These are phyloP conservation scores for Lithohypha guttulata DNA, from an alignment of 2,329 filamentous ascomycete species.

Conservation along the genomic window DNA sequence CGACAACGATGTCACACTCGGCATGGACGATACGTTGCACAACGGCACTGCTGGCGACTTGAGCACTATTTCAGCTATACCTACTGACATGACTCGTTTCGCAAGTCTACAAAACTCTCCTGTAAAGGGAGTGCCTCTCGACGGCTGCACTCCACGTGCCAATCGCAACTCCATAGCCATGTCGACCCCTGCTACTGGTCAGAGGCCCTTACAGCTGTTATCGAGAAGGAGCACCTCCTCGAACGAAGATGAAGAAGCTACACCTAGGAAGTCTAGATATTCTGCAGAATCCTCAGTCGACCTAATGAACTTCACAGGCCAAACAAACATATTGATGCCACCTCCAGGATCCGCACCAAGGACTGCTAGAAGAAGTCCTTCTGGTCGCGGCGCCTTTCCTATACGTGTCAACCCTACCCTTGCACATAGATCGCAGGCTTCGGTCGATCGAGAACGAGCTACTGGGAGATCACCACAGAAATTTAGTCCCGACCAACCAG, in stretches of 20 bases:
- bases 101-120: slow-evolving; percentile 60
- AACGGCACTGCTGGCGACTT: slow-evolving; percentile 43
- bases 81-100: slow-evolving; percentile 69
- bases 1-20: slow-evolving; percentile 18
- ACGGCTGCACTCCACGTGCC: slow-evolving; percentile 35
- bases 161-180: slow-evolving; percentile 22
- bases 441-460: slow-evolving; percentile 21
- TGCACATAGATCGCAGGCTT: slow-evolving; percentile 21
- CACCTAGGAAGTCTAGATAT: slow-evolving; percentile 40
- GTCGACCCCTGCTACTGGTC: slow-evolving; percentile 41
- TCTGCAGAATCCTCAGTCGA: slow-evolving; percentile 54
- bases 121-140: slow-evolving; percentile 36
- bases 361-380: slow-evolving; percentile 28
- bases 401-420: slow-evolving; percentile 21
- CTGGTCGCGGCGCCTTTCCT: slow-evolving; percentile 26
- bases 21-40: slow-evolving; percentile 22
- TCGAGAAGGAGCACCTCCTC: slow-evolving; percentile 24
- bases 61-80: slow-evolving; percentile 80
- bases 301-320: slow-evolving; percentile 80
- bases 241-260: slow-evolving; percentile 27
- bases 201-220: slow-evolving; percentile 29
- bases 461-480: slow-evolving; percentile 22
- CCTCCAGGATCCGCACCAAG: slow-evolving; percentile 37
- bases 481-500: slow-evolving; percentile 13
- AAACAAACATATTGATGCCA: slow-evolving; percentile 47